phyloP scores from a whole-genome alignment of 108 stramenopile genomes.

The Licmophora abbreviata region DNA sequence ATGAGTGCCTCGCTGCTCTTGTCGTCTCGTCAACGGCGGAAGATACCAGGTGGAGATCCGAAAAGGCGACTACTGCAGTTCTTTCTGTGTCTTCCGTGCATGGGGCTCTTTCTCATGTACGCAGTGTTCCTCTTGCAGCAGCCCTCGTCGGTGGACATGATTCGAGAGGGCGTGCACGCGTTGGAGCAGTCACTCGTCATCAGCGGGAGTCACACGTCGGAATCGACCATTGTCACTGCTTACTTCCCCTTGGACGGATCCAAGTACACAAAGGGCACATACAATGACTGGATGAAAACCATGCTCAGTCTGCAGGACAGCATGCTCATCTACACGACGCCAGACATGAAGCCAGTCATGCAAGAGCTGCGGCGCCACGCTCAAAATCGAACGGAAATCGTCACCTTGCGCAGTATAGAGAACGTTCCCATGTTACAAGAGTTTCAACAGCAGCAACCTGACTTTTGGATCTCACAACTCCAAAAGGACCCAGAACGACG shows the following conservation, averaged over 20 bases:
- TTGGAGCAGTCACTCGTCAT: no score
- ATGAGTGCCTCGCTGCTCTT: no score
- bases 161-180: no score
- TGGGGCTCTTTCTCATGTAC: no score
- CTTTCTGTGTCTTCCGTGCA: no score
- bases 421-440: conserved; percentile 29
- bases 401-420: conserved; percentile 28
- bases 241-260: conserved; percentile 52
- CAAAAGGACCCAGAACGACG: conserved; percentile 44
- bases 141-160: no score
- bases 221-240: conserved; percentile 49
- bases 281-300: conserved; percentile 59
- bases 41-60: no score
- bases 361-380: conserved; percentile 39
- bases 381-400: conserved; percentile 30
- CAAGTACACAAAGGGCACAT: conserved; percentile 31
- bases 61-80: no score
- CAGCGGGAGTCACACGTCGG: no score
- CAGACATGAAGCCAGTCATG: conserved; percentile 33
- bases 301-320: conserved; percentile 51
- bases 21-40: no score
- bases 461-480: conserved; percentile 57
- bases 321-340: conserved; percentile 55
- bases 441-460: conserved; percentile 19
- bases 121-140: no score